Conservation (phyloP, 2,329 filamentous ascomycete genomes). For the Verticillium nonalfalfae region DNA sequence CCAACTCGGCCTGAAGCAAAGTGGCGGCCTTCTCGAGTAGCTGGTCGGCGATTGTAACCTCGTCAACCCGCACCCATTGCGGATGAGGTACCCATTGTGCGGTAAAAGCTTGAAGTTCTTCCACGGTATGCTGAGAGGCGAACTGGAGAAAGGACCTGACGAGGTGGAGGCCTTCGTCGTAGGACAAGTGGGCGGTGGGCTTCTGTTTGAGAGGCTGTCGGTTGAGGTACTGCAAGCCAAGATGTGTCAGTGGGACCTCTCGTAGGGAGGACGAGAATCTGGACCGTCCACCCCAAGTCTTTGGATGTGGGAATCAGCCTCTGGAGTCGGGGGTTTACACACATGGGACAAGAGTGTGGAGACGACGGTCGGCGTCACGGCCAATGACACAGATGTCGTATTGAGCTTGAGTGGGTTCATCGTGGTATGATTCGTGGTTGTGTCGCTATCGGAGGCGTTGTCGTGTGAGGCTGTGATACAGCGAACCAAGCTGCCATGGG, state of each 20-base stretch:
- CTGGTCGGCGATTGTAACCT: conserved; percentile 57
- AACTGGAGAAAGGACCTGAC: conserved; percentile 81
- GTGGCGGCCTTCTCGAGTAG: conserved; percentile 61
- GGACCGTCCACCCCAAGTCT: not conserved
- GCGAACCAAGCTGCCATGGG: not conserved
- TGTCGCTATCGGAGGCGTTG: not conserved
- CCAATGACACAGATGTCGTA: conserved; percentile 74
- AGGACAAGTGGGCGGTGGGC: conserved; percentile 85
- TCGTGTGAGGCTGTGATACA: not conserved
- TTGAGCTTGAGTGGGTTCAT: conserved; percentile 52
- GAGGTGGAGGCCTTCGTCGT: conserved; percentile 85
- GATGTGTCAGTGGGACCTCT: not conserved
- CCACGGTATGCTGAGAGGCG: conserved; percentile 82
- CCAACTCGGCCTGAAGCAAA: conserved; percentile 67
- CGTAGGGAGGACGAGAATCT: not conserved
- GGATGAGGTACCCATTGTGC: conserved; percentile 87
- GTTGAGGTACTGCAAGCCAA: conserved; percentile 63
- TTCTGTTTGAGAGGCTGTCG: conserved; percentile 69
- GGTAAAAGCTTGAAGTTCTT: conserved; percentile 89
- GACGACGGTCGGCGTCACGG: conserved; percentile 81
- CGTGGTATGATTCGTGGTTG: conserved; percentile 18
- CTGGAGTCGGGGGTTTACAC: conserved; percentile 22
- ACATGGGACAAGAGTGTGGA: conserved; percentile 85
- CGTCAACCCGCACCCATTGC: conserved; percentile 76
- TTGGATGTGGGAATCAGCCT: not conserved